Evolutionary conservation across 1,139 yeast species (phyloP).

Genomic region (Insectozyma bohioensis): DNA sequence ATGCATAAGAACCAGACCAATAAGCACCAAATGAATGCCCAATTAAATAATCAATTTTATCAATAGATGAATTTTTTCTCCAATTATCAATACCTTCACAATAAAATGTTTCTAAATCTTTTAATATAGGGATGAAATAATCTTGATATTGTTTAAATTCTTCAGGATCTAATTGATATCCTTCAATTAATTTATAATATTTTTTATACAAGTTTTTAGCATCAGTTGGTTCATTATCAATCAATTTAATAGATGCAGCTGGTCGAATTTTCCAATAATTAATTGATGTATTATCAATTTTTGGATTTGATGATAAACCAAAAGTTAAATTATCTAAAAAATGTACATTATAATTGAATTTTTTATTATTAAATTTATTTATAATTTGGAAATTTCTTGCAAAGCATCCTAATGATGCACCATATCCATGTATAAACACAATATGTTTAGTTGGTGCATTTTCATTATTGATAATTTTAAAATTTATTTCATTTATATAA

Average conservation of each 20-base stretch:
- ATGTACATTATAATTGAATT: slow-evolving; percentile 54
- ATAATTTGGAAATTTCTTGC: slow-evolving; percentile 66
- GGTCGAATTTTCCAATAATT: slow-evolving; percentile 23
- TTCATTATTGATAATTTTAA: slow-evolving; percentile 31
- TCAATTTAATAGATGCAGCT: slow-evolving; percentile 30
- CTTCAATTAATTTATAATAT: slow-evolving; percentile 43
- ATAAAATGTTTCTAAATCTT: slow-evolving; percentile 39
- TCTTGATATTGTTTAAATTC: slow-evolving; percentile 30
- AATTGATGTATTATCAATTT: slow-evolving; percentile 21
- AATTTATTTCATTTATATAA: slow-evolving; percentile 36
- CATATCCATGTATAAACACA: slow-evolving; percentile 87
- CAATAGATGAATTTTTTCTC: slow-evolving; percentile 32
- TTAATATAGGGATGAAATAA: slow-evolving; percentile 44
- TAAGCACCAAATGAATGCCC: slow-evolving; percentile 52
- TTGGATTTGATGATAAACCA: slow-evolving; percentile 75
- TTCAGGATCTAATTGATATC: slow-evolving; percentile 27
- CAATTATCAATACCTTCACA: slow-evolving; percentile 38
- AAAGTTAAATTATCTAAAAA: slow-evolving; percentile 84
- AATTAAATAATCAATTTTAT: slow-evolving; percentile 38
- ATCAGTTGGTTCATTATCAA: slow-evolving; percentile 32
- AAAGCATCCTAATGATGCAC: slow-evolving; percentile 84
- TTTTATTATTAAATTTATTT: slow-evolving; percentile 32
- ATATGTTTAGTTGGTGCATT: slow-evolving; percentile 36
- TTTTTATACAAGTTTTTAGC: slow-evolving; percentile 35
- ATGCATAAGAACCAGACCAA: slow-evolving; percentile 45